Percentiles rank a stretch among this genome's conserved stretches.
Conservation (phyloP, 2,329 filamentous ascomycete genomes). For the Falciphora oryzae region DNA sequence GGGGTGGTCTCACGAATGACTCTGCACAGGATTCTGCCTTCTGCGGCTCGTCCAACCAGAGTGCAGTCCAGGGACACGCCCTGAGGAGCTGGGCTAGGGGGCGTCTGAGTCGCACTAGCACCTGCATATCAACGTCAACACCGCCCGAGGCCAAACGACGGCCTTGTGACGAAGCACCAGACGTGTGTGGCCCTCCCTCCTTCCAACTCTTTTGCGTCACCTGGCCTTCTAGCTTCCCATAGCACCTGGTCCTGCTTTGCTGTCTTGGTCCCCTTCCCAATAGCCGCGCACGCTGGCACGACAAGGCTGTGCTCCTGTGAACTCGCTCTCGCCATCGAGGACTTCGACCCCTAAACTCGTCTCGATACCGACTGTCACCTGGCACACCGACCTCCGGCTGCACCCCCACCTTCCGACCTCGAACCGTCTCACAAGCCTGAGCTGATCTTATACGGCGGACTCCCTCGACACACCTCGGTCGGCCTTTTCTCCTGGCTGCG, state of each 20-base stretch:
- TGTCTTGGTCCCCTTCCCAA: not conserved
- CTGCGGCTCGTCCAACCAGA: not conserved
- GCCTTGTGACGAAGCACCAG: not conserved
- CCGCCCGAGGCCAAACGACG: not conserved
- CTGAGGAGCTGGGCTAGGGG: not conserved
- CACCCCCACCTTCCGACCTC: not conserved
- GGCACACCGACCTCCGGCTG: not conserved
- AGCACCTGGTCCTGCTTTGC: too few relatives aligned
- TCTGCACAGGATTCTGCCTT: not conserved
- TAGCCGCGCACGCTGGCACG: not conserved
- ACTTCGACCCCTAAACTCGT: not conserved
- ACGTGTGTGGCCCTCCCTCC: not conserved
- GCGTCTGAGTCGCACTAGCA: not conserved
- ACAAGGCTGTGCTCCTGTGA: not conserved
- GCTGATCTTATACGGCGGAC: not conserved
- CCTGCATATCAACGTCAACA: not conserved
- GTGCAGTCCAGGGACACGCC: not conserved
- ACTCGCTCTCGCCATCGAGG: not conserved
- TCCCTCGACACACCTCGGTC: not conserved
- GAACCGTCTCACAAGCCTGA: not conserved
- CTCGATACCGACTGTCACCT: slow-evolving; percentile 1
- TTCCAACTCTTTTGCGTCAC: not conserved
- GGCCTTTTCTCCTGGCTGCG: too few relatives aligned
- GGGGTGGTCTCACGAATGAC: not conserved
- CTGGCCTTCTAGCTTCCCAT: not conserved